Evolutionary conservation across 2,329 filamentous ascomycete genomes (phyloP), one percentile per base, ranked within the genome.

Genomic region (Stagonosporopsis rhizophila): DNA sequence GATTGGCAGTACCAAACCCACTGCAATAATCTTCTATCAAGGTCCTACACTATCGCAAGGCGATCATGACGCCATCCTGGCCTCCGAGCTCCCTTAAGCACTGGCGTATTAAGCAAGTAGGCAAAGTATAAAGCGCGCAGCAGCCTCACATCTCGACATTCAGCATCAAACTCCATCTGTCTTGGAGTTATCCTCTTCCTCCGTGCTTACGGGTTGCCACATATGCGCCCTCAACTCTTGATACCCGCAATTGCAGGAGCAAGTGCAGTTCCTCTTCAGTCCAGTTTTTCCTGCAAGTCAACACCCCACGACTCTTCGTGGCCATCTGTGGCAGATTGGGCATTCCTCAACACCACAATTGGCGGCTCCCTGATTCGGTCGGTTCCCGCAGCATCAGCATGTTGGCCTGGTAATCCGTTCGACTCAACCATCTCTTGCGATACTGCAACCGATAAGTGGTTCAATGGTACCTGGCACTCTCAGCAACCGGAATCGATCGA

Each of bases 401-500:
- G 50, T 27, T 77, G 68, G 44, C 25, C 61, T 3, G 65, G 59
- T 5, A 72, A 70, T 22, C 62, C 67, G 2, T 74, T 73, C 32
- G 19, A 49, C 1, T 73, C 72, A 4, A 4, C 61, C 1, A 27
- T 64, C 3, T 53, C 61, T 6, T 77, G 74, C 46, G 59, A 59
- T 0, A 47, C 42, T 0, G 68, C 73, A 6, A 53, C 63, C 6
- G 30, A 60, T 0, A 61, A 73, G 30, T 77, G 74, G 75, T 54
- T 54, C 0, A 70, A 66, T 12, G 64, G 65, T 0, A 46, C 58
- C 4, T 76, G 70, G 54, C 74, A 76, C 34, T 59, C 70, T 0
- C n/a, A 45, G 4, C 64, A 62, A 32, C 74, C 75, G 0, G 75
- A 77, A 28, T 69, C 66, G 2, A 69, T 74, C 39, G 67, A 66